Conservation (phyloP, 305 asterid genomes). For the Fraxinus platypoda region DNA sequence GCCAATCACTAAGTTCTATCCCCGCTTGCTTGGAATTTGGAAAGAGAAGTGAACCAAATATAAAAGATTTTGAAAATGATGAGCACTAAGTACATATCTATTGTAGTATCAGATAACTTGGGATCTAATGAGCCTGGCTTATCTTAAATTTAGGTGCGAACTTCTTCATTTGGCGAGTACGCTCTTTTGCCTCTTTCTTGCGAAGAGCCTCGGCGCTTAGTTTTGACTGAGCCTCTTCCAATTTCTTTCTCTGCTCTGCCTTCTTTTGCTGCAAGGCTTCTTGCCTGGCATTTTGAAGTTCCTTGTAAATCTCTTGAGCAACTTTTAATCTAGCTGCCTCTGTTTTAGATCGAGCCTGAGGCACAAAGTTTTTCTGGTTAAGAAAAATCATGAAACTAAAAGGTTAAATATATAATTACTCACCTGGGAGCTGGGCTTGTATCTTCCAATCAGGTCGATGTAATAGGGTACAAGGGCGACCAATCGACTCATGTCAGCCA, state of each 20-base stretch:
- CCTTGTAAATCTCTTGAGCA: constrained; percentile 84
- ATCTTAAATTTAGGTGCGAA: not conserved
- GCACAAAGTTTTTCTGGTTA: constrained; percentile 10
- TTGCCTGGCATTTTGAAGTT: constrained; percentile 83
- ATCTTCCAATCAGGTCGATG: constrained; percentile 83
- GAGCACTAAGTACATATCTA: not conserved
- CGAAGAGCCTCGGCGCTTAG: constrained; percentile 87
- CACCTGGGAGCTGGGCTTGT: constrained; percentile 89
- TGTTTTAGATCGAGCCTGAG: constrained; percentile 87
- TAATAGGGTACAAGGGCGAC: constrained; percentile 93
- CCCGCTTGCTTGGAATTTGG: not conserved
- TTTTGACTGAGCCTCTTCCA: constrained; percentile 85
- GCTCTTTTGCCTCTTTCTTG: constrained; percentile 90
- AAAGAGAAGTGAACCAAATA: not conserved
- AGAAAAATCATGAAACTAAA: constrained; percentile 10
- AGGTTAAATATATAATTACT: constrained; percentile 28
- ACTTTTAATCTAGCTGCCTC: constrained; percentile 76
- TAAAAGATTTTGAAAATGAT: not conserved
- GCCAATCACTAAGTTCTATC: not conserved
- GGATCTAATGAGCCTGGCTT: not conserved
- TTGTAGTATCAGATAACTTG: not conserved
- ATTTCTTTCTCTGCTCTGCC: constrained; percentile 81
- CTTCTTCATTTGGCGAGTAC: constrained; percentile 31
- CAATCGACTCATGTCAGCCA: constrained; percentile 91
- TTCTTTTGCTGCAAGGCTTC: constrained; percentile 85